Evolutionary conservation across 805 yeast genomes (phyloP).

Genomic region (Ogataea ganodermae): DNA sequence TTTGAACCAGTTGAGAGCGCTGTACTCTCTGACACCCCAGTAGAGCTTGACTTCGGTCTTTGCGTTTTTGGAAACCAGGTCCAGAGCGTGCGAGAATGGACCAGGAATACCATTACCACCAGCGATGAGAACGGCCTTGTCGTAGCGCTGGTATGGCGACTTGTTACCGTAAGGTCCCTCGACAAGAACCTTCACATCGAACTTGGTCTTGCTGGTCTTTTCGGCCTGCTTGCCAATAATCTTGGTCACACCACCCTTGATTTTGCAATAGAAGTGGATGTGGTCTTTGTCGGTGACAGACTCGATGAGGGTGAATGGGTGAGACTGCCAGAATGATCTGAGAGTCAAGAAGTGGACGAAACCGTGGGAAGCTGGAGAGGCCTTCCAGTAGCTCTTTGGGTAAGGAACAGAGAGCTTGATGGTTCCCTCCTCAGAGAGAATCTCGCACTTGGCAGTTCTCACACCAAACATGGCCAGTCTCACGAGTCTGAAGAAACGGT

Average conservation of each 20-base stretch:
- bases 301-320: slow-evolving; percentile 58
- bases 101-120: slow-evolving; percentile 81
- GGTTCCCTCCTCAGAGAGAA: slow-evolving; percentile 47
- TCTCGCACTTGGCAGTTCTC: slow-evolving; percentile 39
- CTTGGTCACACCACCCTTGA: slow-evolving; percentile 60
- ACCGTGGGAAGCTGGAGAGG: slow-evolving; percentile 60
- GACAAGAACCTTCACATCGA: slow-evolving; percentile 40
- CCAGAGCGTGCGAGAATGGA: slow-evolving; percentile 43
- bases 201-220: slow-evolving; percentile 29
- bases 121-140: slow-evolving; percentile 59
- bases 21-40: slow-evolving; percentile 64
- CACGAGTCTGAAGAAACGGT: slow-evolving; percentile 48
- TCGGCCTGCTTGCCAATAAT: slow-evolving; percentile 36
- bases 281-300: slow-evolving; percentile 36
- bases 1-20: slow-evolving; percentile 52
- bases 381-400: slow-evolving; percentile 48
- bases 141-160: slow-evolving; percentile 50
- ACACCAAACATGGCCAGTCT: slow-evolving; percentile 41
- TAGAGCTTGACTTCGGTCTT: slow-evolving; percentile 46
- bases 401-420: slow-evolving; percentile 48
- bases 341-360: slow-evolving; percentile 59
- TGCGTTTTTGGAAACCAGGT: slow-evolving; percentile 33
- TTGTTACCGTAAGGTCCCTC: slow-evolving; percentile 79
- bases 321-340: slow-evolving; percentile 55
- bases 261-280: slow-evolving; percentile 48